Evolutionary conservation across 1,139 yeast genomes (phyloP).

Genomic region (Yamadazyma jaroonii): DNA sequence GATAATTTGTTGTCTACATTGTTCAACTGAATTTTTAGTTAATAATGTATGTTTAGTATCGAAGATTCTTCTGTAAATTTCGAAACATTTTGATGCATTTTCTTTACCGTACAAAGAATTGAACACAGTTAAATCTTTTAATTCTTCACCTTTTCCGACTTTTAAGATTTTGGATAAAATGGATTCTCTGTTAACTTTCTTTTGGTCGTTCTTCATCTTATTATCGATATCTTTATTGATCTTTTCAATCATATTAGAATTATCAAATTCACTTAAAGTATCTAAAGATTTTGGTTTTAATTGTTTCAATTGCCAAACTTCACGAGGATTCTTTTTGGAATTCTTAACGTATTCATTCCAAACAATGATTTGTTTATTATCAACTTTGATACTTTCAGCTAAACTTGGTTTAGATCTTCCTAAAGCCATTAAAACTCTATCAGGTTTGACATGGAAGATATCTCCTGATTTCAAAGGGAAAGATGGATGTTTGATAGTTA

Average conservation of each 20-base stretch:
- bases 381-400: slow-evolving; percentile 62
- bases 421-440: slow-evolving; percentile 78
- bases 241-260: slow-evolving; percentile 19
- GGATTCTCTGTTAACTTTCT: slow-evolving; percentile 40
- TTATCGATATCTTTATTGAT: slow-evolving; percentile 27
- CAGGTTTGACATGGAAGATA: slow-evolving; percentile 80
- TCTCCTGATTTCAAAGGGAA: slow-evolving; percentile 82
- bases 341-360: slow-evolving; percentile 72
- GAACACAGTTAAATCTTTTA: slow-evolving; percentile 16
- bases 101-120: slow-evolving; percentile 22
- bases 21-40: slow-evolving; percentile 12
- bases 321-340: slow-evolving; percentile 58
- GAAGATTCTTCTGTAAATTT: slow-evolving; percentile 26
- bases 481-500: slow-evolving; percentile 73
- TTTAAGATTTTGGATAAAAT: slow-evolving; percentile 43
- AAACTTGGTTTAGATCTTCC: slow-evolving; percentile 82
- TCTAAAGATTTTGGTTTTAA: slow-evolving; percentile 42
- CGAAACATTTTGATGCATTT: slow-evolving; percentile 30
- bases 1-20: slow-evolving; percentile 22
- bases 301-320: slow-evolving; percentile 55
- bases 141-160: slow-evolving; percentile 20
- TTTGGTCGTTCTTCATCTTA: slow-evolving; percentile 38
- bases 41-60: slow-evolving; percentile 29
- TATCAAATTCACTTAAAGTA: slow-evolving; percentile 19
- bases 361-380: slow-evolving; percentile 63